These are phyloP conservation scores for Tulasnella sp. DNA, from an alignment of 768 basidiomycete genomes.

Conservation along the genomic window DNA sequence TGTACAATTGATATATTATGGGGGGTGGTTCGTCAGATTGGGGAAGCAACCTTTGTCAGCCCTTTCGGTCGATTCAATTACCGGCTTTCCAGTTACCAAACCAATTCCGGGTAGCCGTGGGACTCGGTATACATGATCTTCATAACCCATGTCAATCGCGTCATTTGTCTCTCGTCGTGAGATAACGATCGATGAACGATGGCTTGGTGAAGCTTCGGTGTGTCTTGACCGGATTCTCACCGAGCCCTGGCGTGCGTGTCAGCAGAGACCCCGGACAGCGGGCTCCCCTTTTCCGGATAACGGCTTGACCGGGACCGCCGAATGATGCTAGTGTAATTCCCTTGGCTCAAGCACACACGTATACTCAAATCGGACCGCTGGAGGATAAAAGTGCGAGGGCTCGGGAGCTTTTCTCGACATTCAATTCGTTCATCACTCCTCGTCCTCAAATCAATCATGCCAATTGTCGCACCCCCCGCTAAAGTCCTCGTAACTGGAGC, in stretches of 20 bases:
- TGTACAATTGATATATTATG: too few species aligned
- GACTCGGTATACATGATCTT: too few species aligned
- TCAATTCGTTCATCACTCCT: background rate
- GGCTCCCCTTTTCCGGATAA: background rate
- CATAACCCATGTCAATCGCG: too few species aligned
- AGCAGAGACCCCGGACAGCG: background rate
- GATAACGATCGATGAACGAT: background rate
- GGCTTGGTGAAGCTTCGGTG: background rate
- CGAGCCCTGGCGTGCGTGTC: background rate
- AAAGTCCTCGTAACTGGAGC: conserved; percentile 37
- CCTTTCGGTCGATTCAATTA: too few species aligned
- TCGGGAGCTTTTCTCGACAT: background rate
- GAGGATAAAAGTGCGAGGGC: background rate
- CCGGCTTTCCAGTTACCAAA: background rate
- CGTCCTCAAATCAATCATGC: conserved; percentile 28
- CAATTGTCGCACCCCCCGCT: conserved; percentile 32
- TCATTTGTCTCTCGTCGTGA: background rate
- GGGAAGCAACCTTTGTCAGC: too few species aligned
- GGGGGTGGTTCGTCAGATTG: too few species aligned
- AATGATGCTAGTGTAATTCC: background rate
- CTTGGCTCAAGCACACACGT: background rate
- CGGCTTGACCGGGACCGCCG: background rate
- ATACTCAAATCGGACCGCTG: background rate
- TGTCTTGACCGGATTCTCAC: background rate
- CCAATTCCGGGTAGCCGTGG: too few species aligned